These are phyloP conservation scores for Plectosphaerella plurivora DNA, from an alignment of 2,329 filamentous ascomycete genomes.

Conservation along the genomic window DNA sequence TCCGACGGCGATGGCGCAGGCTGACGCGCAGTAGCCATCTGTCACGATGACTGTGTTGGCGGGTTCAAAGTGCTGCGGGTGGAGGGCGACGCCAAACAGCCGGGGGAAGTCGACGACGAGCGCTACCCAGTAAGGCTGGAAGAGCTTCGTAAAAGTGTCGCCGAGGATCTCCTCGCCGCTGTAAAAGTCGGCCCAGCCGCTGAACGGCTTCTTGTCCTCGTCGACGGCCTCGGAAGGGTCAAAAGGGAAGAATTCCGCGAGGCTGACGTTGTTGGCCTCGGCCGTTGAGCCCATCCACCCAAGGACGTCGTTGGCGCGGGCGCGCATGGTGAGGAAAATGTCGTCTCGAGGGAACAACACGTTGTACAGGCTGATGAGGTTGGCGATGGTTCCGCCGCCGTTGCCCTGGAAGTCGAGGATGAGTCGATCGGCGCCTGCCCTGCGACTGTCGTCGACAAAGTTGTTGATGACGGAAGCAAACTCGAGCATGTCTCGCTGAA, in stretches of 20 bases:
- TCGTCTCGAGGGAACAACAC: constrained; percentile 6
- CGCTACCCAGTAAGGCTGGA: constrained; percentile 2
- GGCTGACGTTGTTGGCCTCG: background rate
- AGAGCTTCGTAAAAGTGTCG: constrained; percentile 29
- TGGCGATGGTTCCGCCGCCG: constrained; percentile 42
- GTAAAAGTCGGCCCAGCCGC: constrained; percentile 35
- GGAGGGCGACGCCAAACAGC: background rate
- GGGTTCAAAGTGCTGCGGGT: constrained; percentile 23
- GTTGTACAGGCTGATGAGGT: constrained; percentile 6
- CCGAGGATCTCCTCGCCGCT: constrained; percentile 26
- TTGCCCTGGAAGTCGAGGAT: constrained; percentile 62
- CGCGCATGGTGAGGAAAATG: constrained; percentile 7
- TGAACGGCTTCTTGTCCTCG: constrained; percentile 4
- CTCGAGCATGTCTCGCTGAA: background rate
- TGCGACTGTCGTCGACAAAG: constrained; percentile 41
- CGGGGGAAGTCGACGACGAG: background rate
- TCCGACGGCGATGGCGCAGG: constrained; percentile 14
- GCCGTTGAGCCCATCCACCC: constrained; percentile 6
- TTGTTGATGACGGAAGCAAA: constrained; percentile 41
- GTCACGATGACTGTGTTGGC: constrained; percentile 17
- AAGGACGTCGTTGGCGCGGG: constrained; percentile 6
- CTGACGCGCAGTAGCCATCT: constrained; percentile 16
- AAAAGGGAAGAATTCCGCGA: background rate
- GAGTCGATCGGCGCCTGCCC: constrained; percentile 49
- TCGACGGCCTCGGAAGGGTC: constrained; percentile 12